Evolutionary conservation across 345 rosid genomes (phyloP).

Genomic region (Raphanus raphanistrum): DNA sequence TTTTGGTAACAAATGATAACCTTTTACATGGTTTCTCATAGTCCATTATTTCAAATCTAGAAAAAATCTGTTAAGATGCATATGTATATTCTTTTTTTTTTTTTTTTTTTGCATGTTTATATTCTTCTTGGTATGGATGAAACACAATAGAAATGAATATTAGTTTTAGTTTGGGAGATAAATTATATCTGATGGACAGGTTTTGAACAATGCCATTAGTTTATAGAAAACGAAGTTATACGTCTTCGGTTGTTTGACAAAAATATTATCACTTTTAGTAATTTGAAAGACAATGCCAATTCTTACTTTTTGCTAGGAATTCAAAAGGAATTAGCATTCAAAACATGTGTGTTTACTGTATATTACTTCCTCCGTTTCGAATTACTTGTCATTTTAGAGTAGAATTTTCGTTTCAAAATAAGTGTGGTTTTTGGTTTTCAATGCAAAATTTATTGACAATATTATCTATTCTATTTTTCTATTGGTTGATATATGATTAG

Average conservation of each 20-base stretch:
- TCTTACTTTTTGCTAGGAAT: neutral
- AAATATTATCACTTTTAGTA: neutral
- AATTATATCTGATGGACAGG: neutral
- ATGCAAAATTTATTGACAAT: no score
- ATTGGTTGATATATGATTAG: no score
- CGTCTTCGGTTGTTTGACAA: constrained; percentile 19
- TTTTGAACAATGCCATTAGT: constrained; percentile 1
- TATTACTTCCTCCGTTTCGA: neutral
- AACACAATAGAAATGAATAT: neutral
- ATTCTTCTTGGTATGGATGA: constrained; percentile 3
- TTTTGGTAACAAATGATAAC: constrained; percentile 29
- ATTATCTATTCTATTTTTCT: no score
- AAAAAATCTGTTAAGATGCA: constrained; percentile 20
- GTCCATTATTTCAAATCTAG: constrained; percentile 9
- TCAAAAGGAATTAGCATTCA: neutral
- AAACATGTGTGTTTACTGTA: neutral
- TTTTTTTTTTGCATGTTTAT: neutral
- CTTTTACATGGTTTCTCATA: constrained; percentile 10
- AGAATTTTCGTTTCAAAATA: no score
- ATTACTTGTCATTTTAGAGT: no score
- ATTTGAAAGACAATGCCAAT: neutral
- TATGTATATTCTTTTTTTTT: neutral
- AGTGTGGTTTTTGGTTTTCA: no score
- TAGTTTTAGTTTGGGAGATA: neutral
- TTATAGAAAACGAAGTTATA: constrained; percentile 3